Evolutionary conservation across 1,284 basidiomycete genomes (phyloP).

Genomic region (Pyrrhoderma lamaoense): DNA sequence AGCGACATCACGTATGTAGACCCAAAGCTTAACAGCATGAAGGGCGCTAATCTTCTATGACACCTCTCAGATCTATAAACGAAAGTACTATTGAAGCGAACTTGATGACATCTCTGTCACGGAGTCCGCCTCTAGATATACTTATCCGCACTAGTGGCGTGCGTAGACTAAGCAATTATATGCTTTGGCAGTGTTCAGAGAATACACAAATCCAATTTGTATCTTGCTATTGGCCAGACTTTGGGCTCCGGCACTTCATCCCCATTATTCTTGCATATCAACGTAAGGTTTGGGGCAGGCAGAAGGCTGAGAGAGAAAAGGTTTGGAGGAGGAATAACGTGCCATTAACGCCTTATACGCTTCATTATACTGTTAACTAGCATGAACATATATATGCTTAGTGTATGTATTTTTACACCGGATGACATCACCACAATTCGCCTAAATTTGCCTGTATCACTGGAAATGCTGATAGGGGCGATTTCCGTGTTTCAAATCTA

Average conservation of each 20-base stretch:
- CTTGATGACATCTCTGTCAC: slow-evolving; percentile 58
- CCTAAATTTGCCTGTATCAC: too few species aligned
- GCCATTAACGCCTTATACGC: not conserved
- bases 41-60: not conserved
- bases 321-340: not conserved
- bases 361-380: too few species aligned
- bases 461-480: too few species aligned
- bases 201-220: slow-evolving; percentile 89
- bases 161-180: slow-evolving; percentile 82
- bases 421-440: too few species aligned
- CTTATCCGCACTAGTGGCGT: slow-evolving; percentile 92
- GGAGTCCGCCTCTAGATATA: slow-evolving; percentile 82
- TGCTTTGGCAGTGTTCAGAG: slow-evolving; percentile 90
- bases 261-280: slow-evolving; percentile 86
- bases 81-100: slow-evolving; percentile 59
- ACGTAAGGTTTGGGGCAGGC: slow-evolving; percentile 52
- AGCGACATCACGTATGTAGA: slow-evolving; percentile 26
- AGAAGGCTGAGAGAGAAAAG: not conserved
- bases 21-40: slow-evolving; percentile 4
- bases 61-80: slow-evolving; percentile 43
- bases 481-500: too few species aligned
- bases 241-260: slow-evolving; percentile 81
- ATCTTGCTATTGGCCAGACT: slow-evolving; percentile 91
- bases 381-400: too few species aligned
- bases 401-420: too few species aligned